Conservation (phyloP, 108 stramenopile genomes). For the Cylindrotheca fusiformis region DNA sequence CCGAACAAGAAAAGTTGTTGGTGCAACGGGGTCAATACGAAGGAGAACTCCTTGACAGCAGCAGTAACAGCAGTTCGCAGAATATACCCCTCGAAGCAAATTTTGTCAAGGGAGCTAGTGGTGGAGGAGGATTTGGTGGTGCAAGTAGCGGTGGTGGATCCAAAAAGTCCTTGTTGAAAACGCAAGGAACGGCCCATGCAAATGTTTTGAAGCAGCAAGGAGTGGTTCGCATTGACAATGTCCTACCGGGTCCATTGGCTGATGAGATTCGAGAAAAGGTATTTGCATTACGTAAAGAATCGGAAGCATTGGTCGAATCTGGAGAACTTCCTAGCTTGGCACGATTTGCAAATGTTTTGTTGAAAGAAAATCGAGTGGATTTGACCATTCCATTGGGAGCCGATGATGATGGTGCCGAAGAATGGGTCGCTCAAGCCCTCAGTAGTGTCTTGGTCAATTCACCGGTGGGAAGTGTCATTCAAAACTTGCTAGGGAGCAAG, state of each 20-base stretch:
- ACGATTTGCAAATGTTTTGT: constrained; percentile 80
- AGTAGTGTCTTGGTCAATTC: constrained; percentile 37
- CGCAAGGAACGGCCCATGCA: constrained; percentile 54
- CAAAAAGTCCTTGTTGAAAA: constrained; percentile 31
- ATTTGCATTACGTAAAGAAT: constrained; percentile 33
- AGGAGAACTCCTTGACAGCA: constrained; percentile 36
- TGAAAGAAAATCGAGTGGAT: constrained; percentile 77
- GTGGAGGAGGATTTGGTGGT: constrained; percentile 49
- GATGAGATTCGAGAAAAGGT: constrained; percentile 57
- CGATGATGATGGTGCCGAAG: constrained; percentile 12
- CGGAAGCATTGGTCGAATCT: constrained; percentile 37
- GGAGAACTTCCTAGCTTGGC: constrained; percentile 40
- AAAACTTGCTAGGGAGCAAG: constrained; percentile 44
- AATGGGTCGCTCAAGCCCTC: constrained; percentile 35
- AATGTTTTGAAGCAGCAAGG: constrained; percentile 59
- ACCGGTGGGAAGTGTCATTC: constrained; percentile 48
- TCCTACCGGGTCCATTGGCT: constrained; percentile 44
- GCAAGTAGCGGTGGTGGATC: constrained; percentile 1
- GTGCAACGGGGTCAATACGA: constrained; percentile 56
- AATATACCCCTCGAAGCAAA: constrained; percentile 26
- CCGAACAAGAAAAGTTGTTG: constrained; percentile 69
- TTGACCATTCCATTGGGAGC: constrained; percentile 62
- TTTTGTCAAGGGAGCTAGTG: constrained; percentile 39
- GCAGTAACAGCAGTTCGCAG: not conserved
- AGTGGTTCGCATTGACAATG: constrained; percentile 73